Base-by-base conservation (phyloP, 2,329 filamentous ascomycete species). In the Pseudogymnoascus sp. region DNA sequence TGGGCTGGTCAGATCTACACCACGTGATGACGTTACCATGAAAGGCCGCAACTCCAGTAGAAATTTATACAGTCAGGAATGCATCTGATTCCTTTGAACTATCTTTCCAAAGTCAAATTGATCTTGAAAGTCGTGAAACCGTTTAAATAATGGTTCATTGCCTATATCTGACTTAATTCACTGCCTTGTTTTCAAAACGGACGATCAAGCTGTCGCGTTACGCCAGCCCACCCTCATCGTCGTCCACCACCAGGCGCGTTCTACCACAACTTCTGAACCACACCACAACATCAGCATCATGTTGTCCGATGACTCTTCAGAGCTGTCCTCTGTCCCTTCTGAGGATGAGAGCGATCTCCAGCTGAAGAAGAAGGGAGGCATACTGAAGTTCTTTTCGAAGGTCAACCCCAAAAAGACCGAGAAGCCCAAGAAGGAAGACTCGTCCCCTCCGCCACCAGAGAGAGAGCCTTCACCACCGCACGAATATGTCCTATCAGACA, bases 401-500 rank as follows among this genome's bases (percentile, higher is more conserved):
- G 74, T 75, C 67, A 70, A 74, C 40, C 35, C 62, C 61, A 72
- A 73, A 65, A 65, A 73, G 33, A 69, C 71, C 48, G 67, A 74
- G 65, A 71, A 81, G 64, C 76, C 81, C 70, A 82, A 81, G 75
- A 81, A 85, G 70, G 76, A 80, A 61, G 61, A 70, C 40, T 55
- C 48, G 29, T 84, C 86, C 68, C 86, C 87, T 65, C 86, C 86
- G 63, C 80, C 86, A 70, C 85, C 84, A 71, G 95, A 94, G 80
- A 83, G 93, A 73, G 87, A 88, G 63, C 87, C 91, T 18, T 97
- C 92, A 67, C 93, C 93, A 68, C 87, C 90, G 7, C 93, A 97
- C 74, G 91, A 96, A 80, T 90, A 88, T 75, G 87, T 91, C 29
- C 80, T 97, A 62, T 91, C 90, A 65, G 93, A 97, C 74, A 96